phyloP scores from a whole-genome alignment of 345 rosid species.

The Arabidopsis arenosa region DNA sequence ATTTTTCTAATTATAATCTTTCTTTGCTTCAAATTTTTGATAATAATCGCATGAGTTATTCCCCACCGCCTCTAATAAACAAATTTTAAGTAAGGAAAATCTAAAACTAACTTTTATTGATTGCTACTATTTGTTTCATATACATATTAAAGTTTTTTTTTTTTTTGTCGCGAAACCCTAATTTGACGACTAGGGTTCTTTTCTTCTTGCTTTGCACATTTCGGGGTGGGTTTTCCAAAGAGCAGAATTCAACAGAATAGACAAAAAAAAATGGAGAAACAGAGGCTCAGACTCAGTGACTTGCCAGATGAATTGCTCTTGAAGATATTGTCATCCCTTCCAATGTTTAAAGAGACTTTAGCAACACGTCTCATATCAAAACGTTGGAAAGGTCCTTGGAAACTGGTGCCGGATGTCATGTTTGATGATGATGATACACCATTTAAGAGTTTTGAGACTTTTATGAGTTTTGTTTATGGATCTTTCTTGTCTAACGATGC shows the following conservation, averaged over 20 bases:
- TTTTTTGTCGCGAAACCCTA: too few relatives aligned
- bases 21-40: too few relatives aligned
- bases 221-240: too few relatives aligned
- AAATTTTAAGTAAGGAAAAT: too few relatives aligned
- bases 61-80: too few relatives aligned
- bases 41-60: too few relatives aligned
- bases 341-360: not conserved
- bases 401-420: constrained; percentile 4
- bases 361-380: constrained; percentile 10
- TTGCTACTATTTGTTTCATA: too few relatives aligned
- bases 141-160: too few relatives aligned
- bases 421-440: not conserved
- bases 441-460: not conserved
- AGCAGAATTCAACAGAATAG: too few relatives aligned
- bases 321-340: constrained; percentile 28
- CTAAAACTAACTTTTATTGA: too few relatives aligned
- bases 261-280: too few relatives aligned
- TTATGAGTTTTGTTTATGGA: constrained; percentile 4
- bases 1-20: too few relatives aligned
- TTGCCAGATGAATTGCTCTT: constrained; percentile 35
- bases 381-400: constrained; percentile 15
- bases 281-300: not conserved
- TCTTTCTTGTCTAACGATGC: constrained; percentile 7
- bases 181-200: not conserved
- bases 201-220: not conserved